These are phyloP conservation scores for Aspergillus tamarii DNA, from an alignment of 2,329 filamentous ascomycete genomes.

Conservation along the genomic window DNA sequence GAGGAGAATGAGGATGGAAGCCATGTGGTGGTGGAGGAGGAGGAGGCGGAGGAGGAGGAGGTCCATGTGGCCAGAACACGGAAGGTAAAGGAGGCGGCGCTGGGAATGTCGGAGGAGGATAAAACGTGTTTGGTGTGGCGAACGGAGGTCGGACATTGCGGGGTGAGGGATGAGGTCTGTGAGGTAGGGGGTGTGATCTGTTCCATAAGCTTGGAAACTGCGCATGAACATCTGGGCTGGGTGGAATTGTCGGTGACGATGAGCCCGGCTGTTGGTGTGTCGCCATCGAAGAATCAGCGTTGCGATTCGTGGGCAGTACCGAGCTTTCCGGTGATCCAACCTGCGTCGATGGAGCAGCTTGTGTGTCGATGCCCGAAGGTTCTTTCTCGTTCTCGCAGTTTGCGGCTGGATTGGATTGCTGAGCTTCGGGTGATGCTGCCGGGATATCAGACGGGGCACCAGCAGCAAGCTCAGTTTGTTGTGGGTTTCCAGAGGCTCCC, in stretches of 20 bases:
- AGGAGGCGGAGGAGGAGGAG: neutral
- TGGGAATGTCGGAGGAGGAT: neutral
- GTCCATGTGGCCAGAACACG: slow-evolving; percentile 2
- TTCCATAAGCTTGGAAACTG: neutral
- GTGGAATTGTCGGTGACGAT: neutral
- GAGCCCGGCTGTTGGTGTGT: neutral
- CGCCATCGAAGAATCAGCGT: neutral
- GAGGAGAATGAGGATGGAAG: neutral
- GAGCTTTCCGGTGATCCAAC: neutral
- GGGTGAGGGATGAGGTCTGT: neutral
- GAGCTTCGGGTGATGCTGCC: neutral
- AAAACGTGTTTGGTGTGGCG: neutral
- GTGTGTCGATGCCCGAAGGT: neutral
- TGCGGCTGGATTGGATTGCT: neutral
- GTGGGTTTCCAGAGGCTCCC: slow-evolving; percentile 5
- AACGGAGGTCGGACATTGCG: neutral
- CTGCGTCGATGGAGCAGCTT: neutral
- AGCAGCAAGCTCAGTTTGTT: neutral
- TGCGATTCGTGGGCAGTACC: neutral
- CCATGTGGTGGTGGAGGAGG: neutral
- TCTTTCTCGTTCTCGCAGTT: neutral
- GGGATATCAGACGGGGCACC: neutral
- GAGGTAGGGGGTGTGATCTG: neutral
- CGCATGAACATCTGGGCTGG: neutral
- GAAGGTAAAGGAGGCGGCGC: neutral